phyloP scores from a whole-genome alignment of 176 grass and related monocot species.

The Paspalum vaginatum region DNA sequence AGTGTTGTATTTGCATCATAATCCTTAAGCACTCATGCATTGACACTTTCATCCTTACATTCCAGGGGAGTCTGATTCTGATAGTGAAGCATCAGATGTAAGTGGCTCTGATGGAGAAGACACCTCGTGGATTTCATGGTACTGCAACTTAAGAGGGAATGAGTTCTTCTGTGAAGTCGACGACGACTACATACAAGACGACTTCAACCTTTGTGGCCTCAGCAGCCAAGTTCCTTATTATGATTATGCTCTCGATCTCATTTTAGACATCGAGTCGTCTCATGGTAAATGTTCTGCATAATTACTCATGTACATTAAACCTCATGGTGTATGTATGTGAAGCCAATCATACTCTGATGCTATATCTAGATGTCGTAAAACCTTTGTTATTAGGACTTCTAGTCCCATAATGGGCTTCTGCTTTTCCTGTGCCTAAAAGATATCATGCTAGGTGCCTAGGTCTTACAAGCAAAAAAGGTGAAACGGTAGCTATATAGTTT shows the following conservation, averaged over 20 bases:
- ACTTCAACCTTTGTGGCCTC: constrained; percentile 96
- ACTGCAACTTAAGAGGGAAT: constrained; percentile 83
- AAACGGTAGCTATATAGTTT: neutral
- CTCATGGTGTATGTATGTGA: neutral
- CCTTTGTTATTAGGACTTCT: constrained; percentile 4
- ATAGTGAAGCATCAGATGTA: constrained; percentile 88
- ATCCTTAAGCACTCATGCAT: neutral
- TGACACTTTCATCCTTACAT: constrained; percentile 30
- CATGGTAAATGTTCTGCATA: constrained; percentile 61
- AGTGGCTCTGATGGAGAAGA: constrained; percentile 84
- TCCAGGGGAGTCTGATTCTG: constrained; percentile 75
- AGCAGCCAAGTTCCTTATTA: constrained; percentile 87
- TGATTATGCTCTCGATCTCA: constrained; percentile 94
- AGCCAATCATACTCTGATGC: neutral
- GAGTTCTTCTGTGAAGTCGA: constrained; percentile 94
- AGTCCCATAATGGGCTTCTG: neutral
- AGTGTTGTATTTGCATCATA: neutral
- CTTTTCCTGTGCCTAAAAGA: constrained; percentile 6
- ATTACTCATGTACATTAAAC: constrained; percentile 27
- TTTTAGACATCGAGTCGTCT: constrained; percentile 79
- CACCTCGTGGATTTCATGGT: constrained; percentile 94
- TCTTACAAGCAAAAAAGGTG: neutral
- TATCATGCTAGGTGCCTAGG: neutral
- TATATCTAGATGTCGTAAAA: neutral
- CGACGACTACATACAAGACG: constrained; percentile 92